Base-by-base conservation (phyloP, 768 basidiomycete species). In the Plicaturopsis crispa region DNA sequence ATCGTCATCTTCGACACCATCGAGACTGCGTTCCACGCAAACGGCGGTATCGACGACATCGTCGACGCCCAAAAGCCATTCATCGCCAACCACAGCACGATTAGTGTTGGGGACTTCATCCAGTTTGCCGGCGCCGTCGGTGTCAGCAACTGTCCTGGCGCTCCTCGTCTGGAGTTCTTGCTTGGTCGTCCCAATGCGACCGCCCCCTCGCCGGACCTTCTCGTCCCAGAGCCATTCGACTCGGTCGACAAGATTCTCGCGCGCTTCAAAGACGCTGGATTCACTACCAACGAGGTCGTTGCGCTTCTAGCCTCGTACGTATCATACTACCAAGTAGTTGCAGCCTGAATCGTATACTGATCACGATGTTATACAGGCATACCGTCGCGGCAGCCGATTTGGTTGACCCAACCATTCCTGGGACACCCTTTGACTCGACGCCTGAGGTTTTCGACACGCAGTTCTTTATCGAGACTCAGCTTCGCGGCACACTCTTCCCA, bases 81-180 rank as follows among this genome's bases (percentile, higher is more conserved):
- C n/a, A n/a, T n/a, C n/a, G n/a, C n/a, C n/a, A n/a, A n/a, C n/a
- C n/a, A n/a, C n/a, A n/a, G n/a, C n/a, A n/a, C n/a, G n/a, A n/a
- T n/a, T n/a, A n/a, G n/a, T n/a, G n/a, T n/a, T n/a, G n/a, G n/a
- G n/a, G n/a, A n/a, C n/a, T n/a, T n/a, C 36, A 62, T 63, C 33
- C 62, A 62, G 35, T 59, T 63, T 36, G 56, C 59, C 20, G 58
- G 55, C 28, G 58, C 56, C 11, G 59, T 66, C 24, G 61, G 52
- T 33, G 45, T 61, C 4, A 48, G 51, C 34, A 64, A 63, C 48
- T 67, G 66, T 41, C 55, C 62, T 16, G 66, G 65, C 38, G 63
- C 60, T 35, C 66, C 66, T 17, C 55, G 48, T 1, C 48, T 66
- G 2, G 49, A 53, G 37, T 66, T 66, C 50, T 51, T 66, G 21